A percentile compares a stretch with the other conserved stretches of the same genome.
Evolutionary conservation across 1,139 yeast species (phyloP).

Genomic region (Arxiozyma telluris): DNA sequence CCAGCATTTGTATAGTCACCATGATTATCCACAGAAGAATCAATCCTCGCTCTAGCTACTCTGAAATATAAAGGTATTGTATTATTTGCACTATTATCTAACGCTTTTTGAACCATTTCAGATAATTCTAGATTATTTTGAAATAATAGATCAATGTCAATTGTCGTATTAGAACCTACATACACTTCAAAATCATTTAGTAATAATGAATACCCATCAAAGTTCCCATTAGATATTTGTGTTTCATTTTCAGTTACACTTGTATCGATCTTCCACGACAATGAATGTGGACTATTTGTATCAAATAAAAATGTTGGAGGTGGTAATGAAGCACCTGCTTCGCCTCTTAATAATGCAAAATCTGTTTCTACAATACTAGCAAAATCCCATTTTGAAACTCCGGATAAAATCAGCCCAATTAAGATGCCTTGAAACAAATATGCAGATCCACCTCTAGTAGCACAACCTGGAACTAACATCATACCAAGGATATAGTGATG

Average conservation of each 20-base stretch:
- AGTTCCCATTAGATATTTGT: slow-evolving; percentile 5
- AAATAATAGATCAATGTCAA: slow-evolving; percentile 39
- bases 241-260: slow-evolving; percentile 7
- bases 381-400: slow-evolving; percentile 88
- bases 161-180: slow-evolving; percentile 42
- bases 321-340: slow-evolving; percentile 51
- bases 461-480: slow-evolving; percentile 75
- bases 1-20: slow-evolving; percentile 57
- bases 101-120: slow-evolving; percentile 22
- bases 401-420: slow-evolving; percentile 72
- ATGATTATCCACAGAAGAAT: slow-evolving; percentile 33
- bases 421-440: slow-evolving; percentile 74
- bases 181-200: slow-evolving; percentile 74
- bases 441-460: slow-evolving; percentile 65
- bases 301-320: slow-evolving; percentile 45
- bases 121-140: slow-evolving; percentile 29
- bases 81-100: slow-evolving; percentile 20
- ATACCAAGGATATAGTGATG: slow-evolving; percentile 87
- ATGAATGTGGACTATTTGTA: slow-evolving; percentile 13
- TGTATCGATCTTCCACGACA: slow-evolving; percentile 20
- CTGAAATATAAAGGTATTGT: slow-evolving; percentile 43
- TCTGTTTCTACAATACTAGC: slow-evolving; percentile 82
- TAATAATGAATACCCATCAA: slow-evolving; percentile 50
- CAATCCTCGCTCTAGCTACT: slow-evolving; percentile 44
- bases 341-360: slow-evolving; percentile 58